phyloP scores from a whole-genome alignment of 2,329 filamentous ascomycete species.

The Hypoxylon rubiginosum region DNA sequence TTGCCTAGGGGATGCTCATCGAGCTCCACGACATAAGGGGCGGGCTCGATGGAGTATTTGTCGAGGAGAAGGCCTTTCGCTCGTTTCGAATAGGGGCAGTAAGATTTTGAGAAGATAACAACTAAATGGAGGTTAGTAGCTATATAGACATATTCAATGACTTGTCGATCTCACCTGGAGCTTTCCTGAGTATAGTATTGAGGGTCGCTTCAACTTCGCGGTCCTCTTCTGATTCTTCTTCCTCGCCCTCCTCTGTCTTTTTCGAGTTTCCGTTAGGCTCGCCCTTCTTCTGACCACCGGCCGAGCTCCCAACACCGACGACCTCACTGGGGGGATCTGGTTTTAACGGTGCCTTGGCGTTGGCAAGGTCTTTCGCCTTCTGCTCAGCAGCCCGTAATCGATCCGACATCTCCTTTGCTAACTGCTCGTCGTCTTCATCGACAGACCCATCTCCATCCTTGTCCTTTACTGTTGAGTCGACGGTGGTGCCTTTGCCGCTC shows the following conservation, averaged over 20 bases:
- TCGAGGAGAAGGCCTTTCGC: slow-evolving; percentile 89
- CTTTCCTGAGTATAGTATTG: slow-evolving; percentile 83
- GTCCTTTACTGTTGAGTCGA: slow-evolving; percentile 59
- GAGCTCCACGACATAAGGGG: slow-evolving; percentile 90
- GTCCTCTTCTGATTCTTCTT: slow-evolving; percentile 68
- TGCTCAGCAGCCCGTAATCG: slow-evolving; percentile 77
- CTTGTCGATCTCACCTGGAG: slow-evolving; percentile 74
- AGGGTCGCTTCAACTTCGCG: slow-evolving; percentile 78
- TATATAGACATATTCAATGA: neutral
- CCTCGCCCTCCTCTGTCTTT: slow-evolving; percentile 62
- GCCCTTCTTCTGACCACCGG: slow-evolving; percentile 63
- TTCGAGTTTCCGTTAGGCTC: slow-evolving; percentile 61
- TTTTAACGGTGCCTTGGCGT: slow-evolving; percentile 73
- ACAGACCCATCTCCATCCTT: slow-evolving; percentile 68
- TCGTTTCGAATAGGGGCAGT: slow-evolving; percentile 86
- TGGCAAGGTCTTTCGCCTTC: slow-evolving; percentile 76
- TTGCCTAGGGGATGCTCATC: slow-evolving; percentile 83
- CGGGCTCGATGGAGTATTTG: slow-evolving; percentile 84
- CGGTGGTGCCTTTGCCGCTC: slow-evolving; percentile 55
- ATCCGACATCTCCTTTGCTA: slow-evolving; percentile 68
- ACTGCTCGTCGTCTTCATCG: slow-evolving; percentile 68
- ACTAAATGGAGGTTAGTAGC: slow-evolving; percentile 64
- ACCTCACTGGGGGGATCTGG: slow-evolving; percentile 71
- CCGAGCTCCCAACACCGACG: slow-evolving; percentile 71
- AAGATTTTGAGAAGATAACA: slow-evolving; percentile 95